Evolutionary conservation across 495 filamentous ascomycete genomes (phyloP), one percentile per base, ranked within the genome.

Genomic region (Lepraria neglecta): DNA sequence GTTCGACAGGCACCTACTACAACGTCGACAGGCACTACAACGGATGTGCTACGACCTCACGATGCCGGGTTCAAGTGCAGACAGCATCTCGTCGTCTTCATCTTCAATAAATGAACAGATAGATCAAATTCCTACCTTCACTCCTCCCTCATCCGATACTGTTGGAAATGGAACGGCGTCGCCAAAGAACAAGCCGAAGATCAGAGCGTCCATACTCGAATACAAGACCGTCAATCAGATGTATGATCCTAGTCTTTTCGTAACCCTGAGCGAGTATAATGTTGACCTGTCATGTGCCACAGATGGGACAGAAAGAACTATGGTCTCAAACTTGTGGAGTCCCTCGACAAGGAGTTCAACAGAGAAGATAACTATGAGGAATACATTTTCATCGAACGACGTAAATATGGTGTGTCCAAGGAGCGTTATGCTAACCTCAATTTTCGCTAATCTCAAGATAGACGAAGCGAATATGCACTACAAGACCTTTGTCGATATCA

Each of bases 401-500:
- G 58, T 17, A 38, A 52, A 52, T 60, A 60, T 44, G 58, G 58
- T 60, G 35, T 7, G 58, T 31, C 17, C 4, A 28, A 15, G 12
- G 3, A n/a, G 10, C 27, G 14, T 31, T 12, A 4, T 40, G 4
- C 11, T 21, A 1, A 44, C 33, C 42, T 14, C 11, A 12, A 6
- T 17, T 40, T 40, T 40, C 24, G 11, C 10, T 43, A 21, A 52
- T 11, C 33, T 17, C 15, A 14, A 19, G 42, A 6, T 53, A 60
- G 58, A 60, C 27, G 58, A 60, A 46, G 46, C 24, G 19, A 60
- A 60, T 42, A 60, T 60, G 58, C 58, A 60, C 12, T 60, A 52
- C 69, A 73, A 68, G 46, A 68, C 65, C 1, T 69, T 60, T 15
- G 19, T 66, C 75, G 14, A 64, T 62, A 55, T 69, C 3, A 65